These are phyloP conservation scores for Pilaira anomala DNA, from an alignment of 192 early-diverging fungal species.

Conservation along the genomic window DNA sequence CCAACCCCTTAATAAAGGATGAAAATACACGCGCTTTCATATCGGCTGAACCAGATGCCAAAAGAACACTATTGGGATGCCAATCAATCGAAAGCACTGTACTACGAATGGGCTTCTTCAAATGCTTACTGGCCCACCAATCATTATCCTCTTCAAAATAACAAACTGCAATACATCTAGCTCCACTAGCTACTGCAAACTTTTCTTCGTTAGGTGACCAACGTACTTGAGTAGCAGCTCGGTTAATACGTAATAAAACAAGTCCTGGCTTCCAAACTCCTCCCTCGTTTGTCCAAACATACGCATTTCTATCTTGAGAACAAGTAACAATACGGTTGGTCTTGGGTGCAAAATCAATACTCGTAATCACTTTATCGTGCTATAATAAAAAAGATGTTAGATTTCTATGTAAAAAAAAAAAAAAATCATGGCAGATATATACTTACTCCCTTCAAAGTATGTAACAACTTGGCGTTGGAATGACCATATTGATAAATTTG, in stretches of 20 bases:
- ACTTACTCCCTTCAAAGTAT: constrained; percentile 70
- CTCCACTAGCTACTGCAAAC: constrained; percentile 95
- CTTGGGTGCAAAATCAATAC: constrained; percentile 92
- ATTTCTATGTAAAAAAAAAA: too few species aligned
- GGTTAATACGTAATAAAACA: constrained; percentile 92
- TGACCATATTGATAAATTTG: constrained; percentile 75
- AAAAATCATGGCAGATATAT: too few species aligned
- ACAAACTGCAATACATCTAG: constrained; percentile 87
- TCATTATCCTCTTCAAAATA: constrained; percentile 96
- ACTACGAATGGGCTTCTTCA: constrained; percentile 89
- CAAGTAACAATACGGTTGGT: constrained; percentile 95
- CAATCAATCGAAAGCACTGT: constrained; percentile 89
- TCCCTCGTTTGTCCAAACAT: constrained; percentile 88
- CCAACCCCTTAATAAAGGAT: constrained; percentile 92
- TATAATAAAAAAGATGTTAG: constrained; percentile 20
- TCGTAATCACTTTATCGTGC: constrained; percentile 95
- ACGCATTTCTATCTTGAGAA: constrained; percentile 98
- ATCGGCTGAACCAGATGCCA: constrained; percentile 87
- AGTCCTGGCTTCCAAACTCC: constrained; percentile 84
- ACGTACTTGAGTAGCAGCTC: constrained; percentile 88
- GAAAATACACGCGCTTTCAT: constrained; percentile 93
- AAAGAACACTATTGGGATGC: constrained; percentile 95
- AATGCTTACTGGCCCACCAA: constrained; percentile 95
- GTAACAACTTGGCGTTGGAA: constrained; percentile 58
- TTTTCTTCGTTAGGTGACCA: constrained; percentile 97